Base-by-base conservation (phyloP, 2,329 filamentous ascomycete species). In the Trichoderma guizhouense region DNA sequence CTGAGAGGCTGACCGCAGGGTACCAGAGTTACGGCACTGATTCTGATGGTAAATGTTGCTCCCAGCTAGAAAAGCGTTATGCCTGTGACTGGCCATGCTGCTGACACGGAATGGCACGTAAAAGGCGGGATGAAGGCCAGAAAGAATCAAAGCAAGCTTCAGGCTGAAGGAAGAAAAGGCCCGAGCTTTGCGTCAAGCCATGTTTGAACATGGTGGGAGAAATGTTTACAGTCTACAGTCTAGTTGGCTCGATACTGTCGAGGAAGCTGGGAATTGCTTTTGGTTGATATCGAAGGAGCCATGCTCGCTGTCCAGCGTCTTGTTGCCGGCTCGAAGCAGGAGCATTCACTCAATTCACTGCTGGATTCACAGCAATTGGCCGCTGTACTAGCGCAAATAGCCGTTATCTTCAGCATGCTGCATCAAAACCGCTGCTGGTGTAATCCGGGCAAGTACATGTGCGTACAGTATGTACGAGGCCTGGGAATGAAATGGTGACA, bases 91-190 rank as follows among this genome's bases (percentile, higher is more conserved):
- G 28, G 71, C 36, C 71, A 72, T 72, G 32, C 53, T 69, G 60
- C 61, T 65, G 53, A 24, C 47, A 43, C 28, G 43, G 34, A 30
- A 21, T 24, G 36, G 43, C 7, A 11, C 14, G 26, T 26, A 12
- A 18, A 58, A 53, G 24, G 34, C 24, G n/a, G 24, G 39, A 51
- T 62, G 47, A 21, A 55, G 15, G 8, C 18, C 21, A 32, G 43
- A 61, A 72, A 72, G 61, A 69, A 72, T 72, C 71, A 69, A 72
- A 68, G 32, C 26, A 57, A 51, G 39, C 34, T 47, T 21, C 9
- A 47, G 30, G 26, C 36, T 36, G 15, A 39, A 53, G 8, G 57
- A 24, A 15, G 15, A 26, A 69, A 61, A n/a, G 21, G 26, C n/a
- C 32, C 12, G 15, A 32, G 57, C 57, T 51, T 30, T 28, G 57